Percentiles rank a stretch among this genome's conserved stretches.
These are phyloP conservation scores for Aspergillus egyptiacus DNA, from an alignment of 495 filamentous ascomycete species.

Conservation along the genomic window DNA sequence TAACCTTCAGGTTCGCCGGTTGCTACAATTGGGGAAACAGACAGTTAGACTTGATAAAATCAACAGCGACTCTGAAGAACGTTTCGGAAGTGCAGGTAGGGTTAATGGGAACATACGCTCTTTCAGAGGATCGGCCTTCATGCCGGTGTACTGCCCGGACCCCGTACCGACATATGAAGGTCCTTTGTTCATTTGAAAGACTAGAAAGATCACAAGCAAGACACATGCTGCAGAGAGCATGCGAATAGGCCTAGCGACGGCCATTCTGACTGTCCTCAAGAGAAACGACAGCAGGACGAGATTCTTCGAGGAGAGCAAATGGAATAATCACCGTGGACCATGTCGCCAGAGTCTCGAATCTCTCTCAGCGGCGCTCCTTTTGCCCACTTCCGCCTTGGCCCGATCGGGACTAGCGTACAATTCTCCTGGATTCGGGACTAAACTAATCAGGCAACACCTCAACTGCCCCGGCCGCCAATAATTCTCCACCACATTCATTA, in stretches of 20 bases:
- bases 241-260: conserved; percentile 74
- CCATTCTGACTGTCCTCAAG: conserved; percentile 51
- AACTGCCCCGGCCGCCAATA: conserved; percentile 3
- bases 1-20: conserved; percentile 75
- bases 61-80: not conserved
- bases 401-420: conserved; percentile 24
- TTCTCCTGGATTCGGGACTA: too few species aligned
- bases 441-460: conserved; percentile 16
- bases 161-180: conserved; percentile 30
- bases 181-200: conserved; percentile 61
- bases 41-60: not conserved
- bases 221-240: conserved; percentile 66
- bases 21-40: conserved; percentile 37
- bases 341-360: conserved; percentile 5
- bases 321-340: too few species aligned
- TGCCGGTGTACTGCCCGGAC: conserved; percentile 37
- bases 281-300: conserved; percentile 15
- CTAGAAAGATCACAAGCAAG: conserved; percentile 64
- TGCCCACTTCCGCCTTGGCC: conserved; percentile 24
- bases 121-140: conserved; percentile 71
- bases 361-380: conserved; percentile 1
- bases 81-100: conserved; percentile 8
- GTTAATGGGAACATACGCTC: conserved; percentile 55
- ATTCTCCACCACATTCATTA: too few species aligned
- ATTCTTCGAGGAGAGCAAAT: conserved; percentile 1